A percentile compares a stretch with the other conserved stretches of the same genome.
Conservation (phyloP, 228 moss, liverwort and hornwort genomes). For the Sphagnum fallax region DNA sequence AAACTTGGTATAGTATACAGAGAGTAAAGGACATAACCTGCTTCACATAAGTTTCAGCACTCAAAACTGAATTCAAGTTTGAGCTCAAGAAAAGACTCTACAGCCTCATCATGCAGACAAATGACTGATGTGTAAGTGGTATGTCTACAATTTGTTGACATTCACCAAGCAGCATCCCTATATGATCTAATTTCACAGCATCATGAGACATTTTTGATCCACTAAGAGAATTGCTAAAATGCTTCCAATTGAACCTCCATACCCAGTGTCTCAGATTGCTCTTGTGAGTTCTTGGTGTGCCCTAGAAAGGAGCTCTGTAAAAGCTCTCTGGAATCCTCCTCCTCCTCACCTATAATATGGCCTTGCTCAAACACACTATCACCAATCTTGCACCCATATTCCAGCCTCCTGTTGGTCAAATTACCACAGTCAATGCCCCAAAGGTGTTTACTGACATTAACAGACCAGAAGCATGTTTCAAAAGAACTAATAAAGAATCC, state of each 20-base stretch:
- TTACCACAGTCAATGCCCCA: neutral
- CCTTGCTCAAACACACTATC: conserved; percentile 37
- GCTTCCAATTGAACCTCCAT: conserved; percentile 58
- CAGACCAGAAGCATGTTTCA: neutral
- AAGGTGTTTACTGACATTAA: neutral
- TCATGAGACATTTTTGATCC: too few species aligned
- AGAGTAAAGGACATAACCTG: too few species aligned
- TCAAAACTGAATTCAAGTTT: too few species aligned
- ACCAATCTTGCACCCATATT: conserved; percentile 14
- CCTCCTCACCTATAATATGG: conserved; percentile 42
- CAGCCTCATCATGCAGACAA: too few species aligned
- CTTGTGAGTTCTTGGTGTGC: conserved; percentile 27
- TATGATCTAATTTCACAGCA: too few species aligned
- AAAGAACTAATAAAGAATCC: neutral
- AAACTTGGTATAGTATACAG: too few species aligned
- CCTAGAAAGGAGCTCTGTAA: conserved; percentile 35
- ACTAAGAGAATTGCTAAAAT: conserved; percentile 6
- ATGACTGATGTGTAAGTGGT: too few species aligned
- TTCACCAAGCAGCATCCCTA: too few species aligned
- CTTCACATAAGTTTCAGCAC: too few species aligned
- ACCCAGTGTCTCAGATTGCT: conserved; percentile 54
- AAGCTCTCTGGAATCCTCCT: conserved; percentile 50
- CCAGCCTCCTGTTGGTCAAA: conserved; percentile 31
- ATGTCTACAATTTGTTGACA: too few species aligned
- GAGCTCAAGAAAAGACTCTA: too few species aligned